These are phyloP conservation scores for Linanthus parryae DNA, from an alignment of 148 eudicot genomes.

Conservation along the genomic window DNA sequence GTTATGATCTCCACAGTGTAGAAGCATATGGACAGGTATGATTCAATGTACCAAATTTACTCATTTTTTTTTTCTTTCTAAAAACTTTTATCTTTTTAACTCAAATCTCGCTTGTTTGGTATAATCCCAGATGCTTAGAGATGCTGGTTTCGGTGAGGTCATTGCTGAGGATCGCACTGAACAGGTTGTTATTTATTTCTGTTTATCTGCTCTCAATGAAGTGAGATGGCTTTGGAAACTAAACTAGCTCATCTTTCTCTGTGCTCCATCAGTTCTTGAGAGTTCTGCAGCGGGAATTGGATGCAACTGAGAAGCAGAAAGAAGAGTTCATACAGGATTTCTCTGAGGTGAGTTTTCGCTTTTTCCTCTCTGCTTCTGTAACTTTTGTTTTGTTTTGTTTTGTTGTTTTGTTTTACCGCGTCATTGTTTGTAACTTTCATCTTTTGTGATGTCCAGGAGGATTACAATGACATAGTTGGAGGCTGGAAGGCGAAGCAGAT, in stretches of 20 bases:
- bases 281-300: conserved; percentile 67
- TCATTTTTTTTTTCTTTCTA: not conserved
- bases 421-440: not conserved
- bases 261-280: conserved; percentile 48
- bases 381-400: not conserved
- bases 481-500: conserved; percentile 88
- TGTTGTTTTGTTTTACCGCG: not conserved
- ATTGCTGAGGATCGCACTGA: conserved; percentile 90
- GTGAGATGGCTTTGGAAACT: not conserved
- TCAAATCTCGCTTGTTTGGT: not conserved
- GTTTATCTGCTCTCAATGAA: not conserved
- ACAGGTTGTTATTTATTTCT: conserved; percentile 43
- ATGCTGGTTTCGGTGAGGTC: conserved; percentile 83
- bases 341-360: conserved; percentile 57
- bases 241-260: not conserved
- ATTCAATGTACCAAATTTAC: not conserved
- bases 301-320: conserved; percentile 64
- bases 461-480: conserved; percentile 75
- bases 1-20: conserved; percentile 95
- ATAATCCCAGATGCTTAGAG: conserved; percentile 70
- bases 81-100: not conserved
- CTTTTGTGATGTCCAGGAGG: conserved; percentile 35
- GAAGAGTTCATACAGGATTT: conserved; percentile 69
- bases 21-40: conserved; percentile 89
- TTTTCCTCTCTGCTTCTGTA: not conserved